Evolutionary conservation across 805 yeast species (phyloP), one percentile per base, ranked within the genome.

Genomic region (Pichia deserticola): DNA sequence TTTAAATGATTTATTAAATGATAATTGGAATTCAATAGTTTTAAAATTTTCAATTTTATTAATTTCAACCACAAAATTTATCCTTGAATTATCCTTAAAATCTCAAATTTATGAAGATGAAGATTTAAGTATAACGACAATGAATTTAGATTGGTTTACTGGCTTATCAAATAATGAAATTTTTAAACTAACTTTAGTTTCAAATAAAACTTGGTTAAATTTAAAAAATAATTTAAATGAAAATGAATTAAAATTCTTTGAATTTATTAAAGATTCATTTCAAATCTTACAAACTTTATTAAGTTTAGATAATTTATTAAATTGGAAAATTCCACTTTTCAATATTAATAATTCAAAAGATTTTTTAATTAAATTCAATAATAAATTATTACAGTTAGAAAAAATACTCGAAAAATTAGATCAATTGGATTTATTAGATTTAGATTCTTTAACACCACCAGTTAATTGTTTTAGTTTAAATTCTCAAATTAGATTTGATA

Each of bases 101-200:
- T 82, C 82, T n/a, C 83, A 80, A 8, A 68, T 84, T 10, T 79
- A 77, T 54, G 89, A 85, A 59, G 93, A 84, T 58, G 93, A 86
- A 60, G 95, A 86, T 64, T 66, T 86, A 34, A 81, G 81, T 49
- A 77, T 84, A 1, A 78, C 83, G 56, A 72, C 73, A 12, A 79
- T 83, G 81, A 81, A 79, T 37, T 71, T 73, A 58, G 71, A 74
- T 52, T 57, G 66, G 74, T 37, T 68, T 70, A 39, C 43, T 7
- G 45, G 41, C 7, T 8, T 56, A 52, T 28, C 55, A 40, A 29
- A 40, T 45, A 13, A 45, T 48, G 37, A 51, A 10, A 40, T 54
- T 10, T 38, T 46, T 10, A 34, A 46, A 13, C 8, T 42, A 1
- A 42, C 49, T 1, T 7, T 37, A 2, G 20, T 50, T 13, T 30